Percentiles rank a stretch among this genome's conserved stretches.
phyloP scores from a whole-genome alignment of 1,284 basidiomycete species.

The Marasmius fiardii region DNA sequence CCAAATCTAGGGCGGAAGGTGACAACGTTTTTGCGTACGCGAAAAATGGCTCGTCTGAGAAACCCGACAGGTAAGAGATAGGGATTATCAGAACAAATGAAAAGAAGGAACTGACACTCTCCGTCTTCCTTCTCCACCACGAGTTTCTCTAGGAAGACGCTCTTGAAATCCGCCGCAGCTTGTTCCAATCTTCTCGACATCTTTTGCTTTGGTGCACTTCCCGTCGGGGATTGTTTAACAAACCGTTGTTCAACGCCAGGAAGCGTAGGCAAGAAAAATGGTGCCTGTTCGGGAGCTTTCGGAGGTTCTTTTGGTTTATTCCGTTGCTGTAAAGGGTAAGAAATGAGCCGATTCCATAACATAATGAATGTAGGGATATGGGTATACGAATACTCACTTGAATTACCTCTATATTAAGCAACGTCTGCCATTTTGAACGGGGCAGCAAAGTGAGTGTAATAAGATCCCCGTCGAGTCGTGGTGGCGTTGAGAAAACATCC shows the following conservation, averaged over 20 bases:
- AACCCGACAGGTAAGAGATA: background rate
- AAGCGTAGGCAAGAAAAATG: constrained; percentile 94
- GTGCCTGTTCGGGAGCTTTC: constrained; percentile 92
- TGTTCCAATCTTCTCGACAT: constrained; percentile 49
- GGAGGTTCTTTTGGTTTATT: constrained; percentile 97
- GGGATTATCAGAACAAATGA: background rate
- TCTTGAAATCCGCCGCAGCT: constrained; percentile 56
- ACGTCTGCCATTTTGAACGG: constrained; percentile 92
- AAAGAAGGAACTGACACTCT: constrained; percentile 56
- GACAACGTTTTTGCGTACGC: constrained; percentile 83
- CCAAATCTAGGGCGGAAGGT: constrained; percentile 88
- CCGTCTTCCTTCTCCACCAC: constrained; percentile 52
- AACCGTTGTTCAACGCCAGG: constrained; percentile 83
- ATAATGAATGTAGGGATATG: constrained; percentile 1
- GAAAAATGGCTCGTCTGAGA: constrained; percentile 80
- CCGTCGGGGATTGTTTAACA: constrained; percentile 45
- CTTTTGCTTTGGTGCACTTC: constrained; percentile 42
- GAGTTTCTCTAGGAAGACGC: constrained; percentile 72
- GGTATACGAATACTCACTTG: constrained; percentile 45
- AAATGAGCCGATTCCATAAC: constrained; percentile 1
- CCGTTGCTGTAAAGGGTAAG: constrained; percentile 57
- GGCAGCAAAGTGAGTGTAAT: constrained; percentile 92
- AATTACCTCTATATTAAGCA: constrained; percentile 95
- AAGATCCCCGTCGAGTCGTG: constrained; percentile 81
- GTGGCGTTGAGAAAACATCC: constrained; percentile 81